Percentiles rank a stretch among this genome's conserved stretches.
Evolutionary conservation across 2,329 filamentous ascomycete species (phyloP).

Genomic region (Clonostachys chloroleuca): DNA sequence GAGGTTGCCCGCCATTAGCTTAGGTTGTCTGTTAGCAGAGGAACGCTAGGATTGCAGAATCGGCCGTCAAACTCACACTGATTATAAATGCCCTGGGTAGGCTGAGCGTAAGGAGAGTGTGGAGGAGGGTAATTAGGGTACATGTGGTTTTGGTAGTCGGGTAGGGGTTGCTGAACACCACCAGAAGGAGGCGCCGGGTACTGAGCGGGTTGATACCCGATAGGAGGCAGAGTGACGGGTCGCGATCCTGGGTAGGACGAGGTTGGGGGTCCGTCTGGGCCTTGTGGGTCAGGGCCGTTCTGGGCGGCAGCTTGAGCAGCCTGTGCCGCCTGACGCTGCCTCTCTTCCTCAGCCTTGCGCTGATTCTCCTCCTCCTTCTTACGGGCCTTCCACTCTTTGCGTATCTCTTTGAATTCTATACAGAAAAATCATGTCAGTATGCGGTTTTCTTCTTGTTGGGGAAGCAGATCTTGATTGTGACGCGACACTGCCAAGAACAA

Average conservation of each 20-base stretch:
- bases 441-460: not conserved
- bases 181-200: conserved; percentile 60
- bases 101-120: conserved; percentile 53
- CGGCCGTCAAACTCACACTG: conserved; percentile 39
- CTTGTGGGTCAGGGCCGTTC: conserved; percentile 43
- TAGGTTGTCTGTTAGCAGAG: conserved; percentile 1
- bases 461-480: not conserved
- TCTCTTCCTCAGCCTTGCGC: conserved; percentile 88
- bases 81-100: conserved; percentile 55
- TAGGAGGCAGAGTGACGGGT: conserved; percentile 65
- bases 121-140: conserved; percentile 55
- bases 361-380: conserved; percentile 97
- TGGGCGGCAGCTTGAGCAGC: conserved; percentile 41
- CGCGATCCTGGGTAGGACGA: conserved; percentile 55
- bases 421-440: not conserved
- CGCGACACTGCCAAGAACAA: not conserved
- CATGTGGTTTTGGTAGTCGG: conserved; percentile 53
- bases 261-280: conserved; percentile 32
- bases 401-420: conserved; percentile 96
- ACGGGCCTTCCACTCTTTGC: conserved; percentile 97
- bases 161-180: conserved; percentile 46
- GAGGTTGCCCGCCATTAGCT: conserved; percentile 27
- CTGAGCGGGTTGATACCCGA: conserved; percentile 65
- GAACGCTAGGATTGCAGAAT: not conserved
- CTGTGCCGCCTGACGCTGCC: conserved; percentile 45